These are phyloP conservation scores for Ophiostoma perfectum DNA, from an alignment of 2,329 filamentous ascomycete genomes.

Conservation along the genomic window DNA sequence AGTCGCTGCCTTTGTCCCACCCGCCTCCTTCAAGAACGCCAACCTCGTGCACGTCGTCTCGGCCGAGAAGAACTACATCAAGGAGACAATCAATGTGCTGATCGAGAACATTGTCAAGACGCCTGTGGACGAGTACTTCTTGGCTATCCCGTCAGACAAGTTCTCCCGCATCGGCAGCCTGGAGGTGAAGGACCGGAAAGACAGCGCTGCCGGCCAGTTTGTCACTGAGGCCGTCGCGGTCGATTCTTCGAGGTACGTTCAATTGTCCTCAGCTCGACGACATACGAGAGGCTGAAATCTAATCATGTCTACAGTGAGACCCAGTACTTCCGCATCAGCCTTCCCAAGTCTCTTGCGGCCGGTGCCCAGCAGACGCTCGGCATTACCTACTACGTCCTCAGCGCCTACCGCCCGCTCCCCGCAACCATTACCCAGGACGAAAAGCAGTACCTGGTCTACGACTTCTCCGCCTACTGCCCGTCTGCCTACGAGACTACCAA, in stretches of 20 bases:
- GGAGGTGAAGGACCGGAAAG: conserved; percentile 90
- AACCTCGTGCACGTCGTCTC: conserved; percentile 89
- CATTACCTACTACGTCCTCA: conserved; percentile 78
- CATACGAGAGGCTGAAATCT: background rate
- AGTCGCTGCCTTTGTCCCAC: conserved; percentile 65
- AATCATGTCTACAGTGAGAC: conserved; percentile 46
- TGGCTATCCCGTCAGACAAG: conserved; percentile 75
- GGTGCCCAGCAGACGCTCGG: conserved; percentile 77
- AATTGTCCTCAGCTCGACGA: conserved; percentile 9
- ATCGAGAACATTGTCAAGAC: conserved; percentile 79
- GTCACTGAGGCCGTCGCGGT: conserved; percentile 62
- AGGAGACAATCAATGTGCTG: conserved; percentile 89
- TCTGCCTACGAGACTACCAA: conserved; percentile 81
- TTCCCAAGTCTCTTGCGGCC: conserved; percentile 69
- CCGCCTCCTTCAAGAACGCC: conserved; percentile 87
- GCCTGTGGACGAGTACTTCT: conserved; percentile 82
- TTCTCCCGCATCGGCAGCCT: conserved; percentile 75
- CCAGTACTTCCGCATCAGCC: conserved; percentile 78
- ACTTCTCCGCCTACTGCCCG: conserved; percentile 77
- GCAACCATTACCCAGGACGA: conserved; percentile 77
- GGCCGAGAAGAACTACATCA: conserved; percentile 84
- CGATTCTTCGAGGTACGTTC: conserved; percentile 51
- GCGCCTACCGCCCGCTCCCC: conserved; percentile 74
- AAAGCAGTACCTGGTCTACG: conserved; percentile 78
- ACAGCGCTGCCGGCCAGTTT: conserved; percentile 62